Evolutionary conservation across 2,329 filamentous ascomycete species (phyloP), one percentile per base, ranked within the genome.

Genomic region (Xylariaceae sp.): DNA sequence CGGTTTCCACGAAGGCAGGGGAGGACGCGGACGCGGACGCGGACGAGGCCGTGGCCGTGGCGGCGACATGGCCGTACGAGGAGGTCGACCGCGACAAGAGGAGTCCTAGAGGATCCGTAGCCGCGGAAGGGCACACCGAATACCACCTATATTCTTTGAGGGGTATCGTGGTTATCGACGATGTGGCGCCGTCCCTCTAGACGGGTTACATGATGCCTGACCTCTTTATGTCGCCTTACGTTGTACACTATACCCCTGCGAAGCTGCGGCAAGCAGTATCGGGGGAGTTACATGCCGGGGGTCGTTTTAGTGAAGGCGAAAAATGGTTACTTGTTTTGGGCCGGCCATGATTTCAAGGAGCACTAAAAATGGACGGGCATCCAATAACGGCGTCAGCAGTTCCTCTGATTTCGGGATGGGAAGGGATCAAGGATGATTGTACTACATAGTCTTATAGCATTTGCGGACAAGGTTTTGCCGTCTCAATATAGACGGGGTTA

Each of bases 1-100:
- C 14, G 46, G 51, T 39, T 47, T 48, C 36, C 50, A 50, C n/a
- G 55, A 56, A 17, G 56, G 53, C 19, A 53, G 54, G 13, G 55
- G 55, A n/a, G 55, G 55, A 16, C 52, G 51, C 14, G 55, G 57
- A 30, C 56, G 57, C 3, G 56, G 56, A 7, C 55, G 51, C 15
- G 47, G 57, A 4, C 55, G 56, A 7, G 53, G 51, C 16, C 46
- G 51, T 24, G 50, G 52, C 17, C 48, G 55, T 16, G 53, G 48
- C 28, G 35, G 36, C 19, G 49, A 29, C 13, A 40, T 29, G 32
- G n/a, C n/a, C n/a, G n/a, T n/a, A n/a, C n/a, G n/a, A n/a, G 52
- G 54, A 17, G 53, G 54, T 39, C 43, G 51, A 44, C 43, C 52
- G 31, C 57, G 56, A 35, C 43, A 39, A 23, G 57, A 56, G 23